Evolutionary conservation across 306 rosid species (phyloP), one percentile per base, ranked within the genome.

Genomic region (Cucurbita ficifolia): DNA sequence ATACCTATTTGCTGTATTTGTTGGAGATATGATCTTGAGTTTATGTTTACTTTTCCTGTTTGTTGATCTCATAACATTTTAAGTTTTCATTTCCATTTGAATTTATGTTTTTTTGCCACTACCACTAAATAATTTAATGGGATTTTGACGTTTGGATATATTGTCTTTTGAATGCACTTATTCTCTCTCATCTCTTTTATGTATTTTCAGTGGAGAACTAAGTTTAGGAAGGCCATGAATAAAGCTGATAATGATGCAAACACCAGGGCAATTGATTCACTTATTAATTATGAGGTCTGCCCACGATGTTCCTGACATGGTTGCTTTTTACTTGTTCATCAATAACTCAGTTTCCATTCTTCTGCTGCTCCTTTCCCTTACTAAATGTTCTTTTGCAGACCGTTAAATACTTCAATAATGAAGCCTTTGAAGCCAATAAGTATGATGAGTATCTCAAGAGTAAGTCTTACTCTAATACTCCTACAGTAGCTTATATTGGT

Each of bases 211-310:
- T 94, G 99, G 99, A 94, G 99, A 81, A 94, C 99, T 75, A 94
- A 91, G 84, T 94, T 87, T 78, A 85, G 99, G 83, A 94, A 87
- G 86, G 85, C 81, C 84, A 94, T 94, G 99, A 94, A 94, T 79
- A 91, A 86, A 82, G 97, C 99, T 14, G 99, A 94, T 70, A 91
- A 94, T 83, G 95, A 91, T 82, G 99, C 99, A 46, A 82, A 87
- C 81, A 83, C 96, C 17, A 85, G 91, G 81, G 97, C 82, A 70
- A 76, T 94, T 38, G 99, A 94, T 85, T 94, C 99, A 52, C 95
- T 91, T 65, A 89, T 94, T 82, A 94, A 94, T 81, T 94, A 94
- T 73, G 99, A 94, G 97, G 99, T 87, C 73, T 82, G 79, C 50
- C 61, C 71, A 53, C 67, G 60, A 58, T 62, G 46, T 40, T 54